Evolutionary conservation across 148 eudicot species (phyloP).

Genomic region (Persicaria tinctoria): DNA sequence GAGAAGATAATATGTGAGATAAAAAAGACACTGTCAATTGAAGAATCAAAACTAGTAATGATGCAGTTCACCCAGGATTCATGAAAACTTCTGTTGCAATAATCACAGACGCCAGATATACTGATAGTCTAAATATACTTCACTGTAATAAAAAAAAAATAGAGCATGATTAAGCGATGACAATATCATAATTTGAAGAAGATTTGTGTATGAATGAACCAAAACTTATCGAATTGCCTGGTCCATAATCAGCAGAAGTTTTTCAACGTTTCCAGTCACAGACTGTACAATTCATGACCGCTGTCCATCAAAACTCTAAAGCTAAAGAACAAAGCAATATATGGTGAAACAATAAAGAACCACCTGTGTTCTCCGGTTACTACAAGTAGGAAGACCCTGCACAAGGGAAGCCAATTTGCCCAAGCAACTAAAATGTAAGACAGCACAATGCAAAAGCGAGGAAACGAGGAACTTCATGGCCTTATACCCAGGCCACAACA

Average conservation of each 20-base stretch:
- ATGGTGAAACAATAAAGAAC: constrained; percentile 20
- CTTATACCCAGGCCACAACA: background rate
- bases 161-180: background rate
- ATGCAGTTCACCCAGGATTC: background rate
- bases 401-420: constrained; percentile 1
- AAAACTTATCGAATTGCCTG: constrained; percentile 20
- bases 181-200: background rate
- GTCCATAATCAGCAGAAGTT: constrained; percentile 18
- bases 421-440: constrained; percentile 4
- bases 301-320: constrained; percentile 1
- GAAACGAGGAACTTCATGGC: background rate
- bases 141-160: background rate
- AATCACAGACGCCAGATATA: background rate
- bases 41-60: background rate
- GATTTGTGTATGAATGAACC: background rate
- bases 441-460: background rate
- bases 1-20: background rate
- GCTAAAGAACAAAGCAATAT: constrained; percentile 29
- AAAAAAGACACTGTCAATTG: no score
- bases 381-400: constrained; percentile 18
- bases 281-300: constrained; percentile 33
- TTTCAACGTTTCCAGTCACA: constrained; percentile 19
- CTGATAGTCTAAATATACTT: background rate
- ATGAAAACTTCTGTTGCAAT: background rate
- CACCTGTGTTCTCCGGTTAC: constrained; percentile 17